A percentile compares a stretch with the other conserved stretches of the same genome.
Conservation (phyloP, 1,284 basidiomycete species). For the Rhodotorula sp. region DNA sequence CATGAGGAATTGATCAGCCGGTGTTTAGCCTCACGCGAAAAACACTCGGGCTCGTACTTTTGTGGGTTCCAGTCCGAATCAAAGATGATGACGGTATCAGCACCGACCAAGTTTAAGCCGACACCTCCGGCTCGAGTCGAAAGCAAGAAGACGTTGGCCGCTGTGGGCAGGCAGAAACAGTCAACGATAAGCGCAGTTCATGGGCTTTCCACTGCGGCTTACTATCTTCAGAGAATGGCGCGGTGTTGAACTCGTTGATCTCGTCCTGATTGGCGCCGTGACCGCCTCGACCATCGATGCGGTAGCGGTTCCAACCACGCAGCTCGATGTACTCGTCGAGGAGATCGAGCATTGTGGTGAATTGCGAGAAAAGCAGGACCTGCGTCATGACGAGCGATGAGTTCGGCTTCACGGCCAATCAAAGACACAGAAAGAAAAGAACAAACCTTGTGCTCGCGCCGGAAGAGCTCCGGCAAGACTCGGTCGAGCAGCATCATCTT, state of each 20-base stretch:
- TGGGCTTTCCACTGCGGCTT: background rate
- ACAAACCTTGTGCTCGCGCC: conserved; percentile 69
- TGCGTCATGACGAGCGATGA: background rate
- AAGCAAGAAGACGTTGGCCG: conserved; percentile 73
- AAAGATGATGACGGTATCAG: conserved; percentile 59
- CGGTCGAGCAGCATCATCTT: conserved; percentile 97
- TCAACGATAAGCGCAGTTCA: conserved; percentile 47
- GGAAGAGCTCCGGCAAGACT: conserved; percentile 79
- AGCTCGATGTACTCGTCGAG: conserved; percentile 50
- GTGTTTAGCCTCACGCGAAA: background rate
- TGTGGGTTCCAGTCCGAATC: conserved; percentile 32
- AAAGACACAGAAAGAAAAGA: background rate
- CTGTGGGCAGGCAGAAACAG: background rate
- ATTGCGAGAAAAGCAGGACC: conserved; percentile 84
- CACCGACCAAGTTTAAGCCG: conserved; percentile 79
- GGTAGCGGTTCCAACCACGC: conserved; percentile 76
- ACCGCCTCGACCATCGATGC: conserved; percentile 66
- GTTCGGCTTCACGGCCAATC: background rate
- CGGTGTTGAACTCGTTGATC: conserved; percentile 75
- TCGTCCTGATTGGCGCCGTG: conserved; percentile 57
- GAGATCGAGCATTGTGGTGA: conserved; percentile 85
- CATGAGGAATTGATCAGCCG: background rate
- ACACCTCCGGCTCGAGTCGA: conserved; percentile 90
- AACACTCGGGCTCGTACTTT: background rate
- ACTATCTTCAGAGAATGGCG: conserved; percentile 7